Evolutionary conservation across 2,329 filamentous ascomycete genomes (phyloP).

Genomic region (Elsinoe ampelina): DNA sequence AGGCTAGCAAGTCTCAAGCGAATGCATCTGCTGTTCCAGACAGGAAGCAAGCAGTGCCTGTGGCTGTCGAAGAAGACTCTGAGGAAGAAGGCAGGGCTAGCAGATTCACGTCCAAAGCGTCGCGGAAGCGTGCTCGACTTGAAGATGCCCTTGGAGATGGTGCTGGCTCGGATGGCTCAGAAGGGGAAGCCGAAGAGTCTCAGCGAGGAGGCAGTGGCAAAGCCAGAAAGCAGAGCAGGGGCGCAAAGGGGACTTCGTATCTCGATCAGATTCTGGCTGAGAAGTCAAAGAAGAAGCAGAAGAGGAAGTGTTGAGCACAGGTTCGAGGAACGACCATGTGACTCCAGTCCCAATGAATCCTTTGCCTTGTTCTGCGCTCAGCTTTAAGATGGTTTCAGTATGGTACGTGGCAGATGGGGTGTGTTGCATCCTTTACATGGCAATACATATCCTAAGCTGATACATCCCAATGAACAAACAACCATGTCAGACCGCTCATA

Average conservation of each 20-base stretch:
- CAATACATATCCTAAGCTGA: no score
- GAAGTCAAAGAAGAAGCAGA: slow-evolving; percentile 44
- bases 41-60: slow-evolving; percentile 20
- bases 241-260: slow-evolving; percentile 36
- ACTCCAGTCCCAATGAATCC: no score
- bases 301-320: slow-evolving; percentile 21
- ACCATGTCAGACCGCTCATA: slow-evolving; percentile 21
- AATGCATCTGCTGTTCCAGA: slow-evolving; percentile 11
- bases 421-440: no score
- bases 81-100: slow-evolving; percentile 25
- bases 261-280: slow-evolving; percentile 45
- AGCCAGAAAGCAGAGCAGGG: slow-evolving; percentile 14
- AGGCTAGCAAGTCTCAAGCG: slow-evolving; percentile 11
- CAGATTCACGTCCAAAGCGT: slow-evolving; percentile 19
- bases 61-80: slow-evolving; percentile 29
- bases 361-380: no score
- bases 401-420: no score
- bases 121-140: slow-evolving; percentile 12
- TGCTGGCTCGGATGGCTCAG: slow-evolving; percentile 11
- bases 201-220: slow-evolving; percentile 10
- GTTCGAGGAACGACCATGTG: no score
- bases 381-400: no score
- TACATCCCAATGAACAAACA: no score
- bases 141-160: neutral
- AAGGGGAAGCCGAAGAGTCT: neutral